Base-by-base conservation (phyloP, 2,329 filamentous ascomycete genomes). In the Capronia americana region DNA sequence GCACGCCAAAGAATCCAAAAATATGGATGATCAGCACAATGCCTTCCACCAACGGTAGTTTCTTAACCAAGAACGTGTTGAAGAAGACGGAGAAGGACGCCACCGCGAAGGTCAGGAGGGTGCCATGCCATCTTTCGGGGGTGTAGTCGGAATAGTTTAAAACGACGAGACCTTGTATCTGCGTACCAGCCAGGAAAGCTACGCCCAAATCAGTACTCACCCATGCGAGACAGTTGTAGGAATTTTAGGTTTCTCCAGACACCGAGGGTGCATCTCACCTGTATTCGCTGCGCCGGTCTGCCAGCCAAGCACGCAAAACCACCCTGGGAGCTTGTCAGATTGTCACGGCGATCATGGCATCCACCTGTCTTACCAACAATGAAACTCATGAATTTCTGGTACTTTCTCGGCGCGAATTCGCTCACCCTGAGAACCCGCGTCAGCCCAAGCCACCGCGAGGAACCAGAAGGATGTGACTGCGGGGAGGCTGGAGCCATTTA, bases 151-250 rank as follows among this genome's bases (percentile, higher is more conserved):
- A 74, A 57, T 81, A 72, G 65, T 82, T 82, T 34, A 84, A 72
- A 23, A 80, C 76, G 12, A 82, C 75, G 4, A 84, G 67, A 0
- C 79, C 81, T 70, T 84, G 81, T 2, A 84, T 79, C 48, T 81
- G 79, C 4, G 76, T 79, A 2, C 79, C 81, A 6, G 79, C 79
- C 17, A 82, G 76, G 72, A 80, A 81, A 12, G 77, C 78, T 68
- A 51, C 30, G 14, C 4, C 24, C 7, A 1, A 24, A 20, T 61
- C 44, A 61, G 46, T 24, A 32, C 11, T 11, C n/a, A 12, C 50
- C 38, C 41, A 2, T 73, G 74, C 7, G 76, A 69, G n/a, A 44
- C 26, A 17, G 10, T 26, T 7, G 10, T 51, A 4, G 20, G 48
- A 24, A 8, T 28, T 53, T 5, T 28, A 26, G 26, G 10, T 14